phyloP scores from a whole-genome alignment of 2,329 filamentous ascomycete genomes.

The Fusarium falciforme region DNA sequence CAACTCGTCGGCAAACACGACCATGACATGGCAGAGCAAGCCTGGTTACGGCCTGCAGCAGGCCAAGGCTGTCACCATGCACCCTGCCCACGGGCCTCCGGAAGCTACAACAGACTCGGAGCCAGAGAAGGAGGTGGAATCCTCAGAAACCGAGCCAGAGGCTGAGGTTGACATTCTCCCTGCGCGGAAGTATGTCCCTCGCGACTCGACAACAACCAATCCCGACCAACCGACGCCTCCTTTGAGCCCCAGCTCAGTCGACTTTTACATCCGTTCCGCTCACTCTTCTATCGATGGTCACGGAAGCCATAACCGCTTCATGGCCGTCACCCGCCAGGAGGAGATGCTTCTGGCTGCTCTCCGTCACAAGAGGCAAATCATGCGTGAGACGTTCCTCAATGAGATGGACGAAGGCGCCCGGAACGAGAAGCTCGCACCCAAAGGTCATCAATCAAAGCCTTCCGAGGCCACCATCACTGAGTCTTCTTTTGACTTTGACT shows the following conservation, averaged over 20 bases:
- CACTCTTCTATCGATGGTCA: slow-evolving; percentile 51
- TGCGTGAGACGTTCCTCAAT: slow-evolving; percentile 60
- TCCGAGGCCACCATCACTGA: slow-evolving; percentile 48
- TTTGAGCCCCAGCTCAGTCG: slow-evolving; percentile 63
- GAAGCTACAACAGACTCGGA: slow-evolving; percentile 38
- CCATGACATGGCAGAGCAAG: slow-evolving; percentile 48
- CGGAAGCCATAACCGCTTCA: slow-evolving; percentile 55
- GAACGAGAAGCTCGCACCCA: slow-evolving; percentile 19
- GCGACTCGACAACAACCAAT: slow-evolving; percentile 41
- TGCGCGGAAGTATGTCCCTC: slow-evolving; percentile 29
- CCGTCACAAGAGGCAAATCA: slow-evolving; percentile 66
- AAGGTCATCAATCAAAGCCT: slow-evolving; percentile 43
- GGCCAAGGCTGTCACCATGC: slow-evolving; percentile 53
- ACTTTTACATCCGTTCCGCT: slow-evolving; percentile 58
- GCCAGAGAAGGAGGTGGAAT: slow-evolving; percentile 23
- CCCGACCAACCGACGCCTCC: slow-evolving; percentile 61
- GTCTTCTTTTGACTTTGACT: slow-evolving; percentile 49
- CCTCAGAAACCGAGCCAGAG: slow-evolving; percentile 26
- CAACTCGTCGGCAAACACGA: slow-evolving; percentile 51
- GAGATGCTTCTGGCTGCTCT: slow-evolving; percentile 69
- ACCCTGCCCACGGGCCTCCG: slow-evolving; percentile 44
- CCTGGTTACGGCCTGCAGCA: slow-evolving; percentile 52
- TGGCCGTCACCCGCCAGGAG: slow-evolving; percentile 69
- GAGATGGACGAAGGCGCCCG: slow-evolving; percentile 53
- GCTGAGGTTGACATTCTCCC: slow-evolving; percentile 28